Conservation (phyloP, 768 basidiomycete genomes). For the Naganishia vishniacii region DNA sequence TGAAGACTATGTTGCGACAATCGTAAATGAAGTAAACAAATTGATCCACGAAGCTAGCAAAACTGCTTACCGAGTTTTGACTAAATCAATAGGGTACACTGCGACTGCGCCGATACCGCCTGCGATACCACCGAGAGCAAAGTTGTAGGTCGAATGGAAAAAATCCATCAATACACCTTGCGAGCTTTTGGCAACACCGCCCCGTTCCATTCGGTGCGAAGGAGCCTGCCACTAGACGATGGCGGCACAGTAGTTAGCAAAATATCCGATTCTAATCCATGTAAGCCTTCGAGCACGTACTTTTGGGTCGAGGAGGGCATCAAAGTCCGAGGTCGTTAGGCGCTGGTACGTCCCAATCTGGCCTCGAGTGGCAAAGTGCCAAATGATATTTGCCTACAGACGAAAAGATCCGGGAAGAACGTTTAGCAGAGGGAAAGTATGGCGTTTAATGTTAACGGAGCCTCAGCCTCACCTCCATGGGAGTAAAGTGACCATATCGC, state of each 20-base stretch:
- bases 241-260: background rate
- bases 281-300: slow-evolving; percentile 26
- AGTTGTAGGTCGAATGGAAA: slow-evolving; percentile 73
- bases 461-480: slow-evolving; percentile 73
- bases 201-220: slow-evolving; percentile 21
- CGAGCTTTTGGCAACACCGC: slow-evolving; percentile 12
- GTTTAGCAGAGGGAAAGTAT: too few species aligned
- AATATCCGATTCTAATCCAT: background rate
- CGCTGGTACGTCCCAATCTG: slow-evolving; percentile 56
- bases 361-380: slow-evolving; percentile 91
- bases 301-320: slow-evolving; percentile 78
- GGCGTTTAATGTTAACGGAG: background rate
- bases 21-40: background rate
- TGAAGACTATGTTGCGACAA: slow-evolving; percentile 66
- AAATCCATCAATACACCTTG: slow-evolving; percentile 55
- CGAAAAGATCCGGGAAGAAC: slow-evolving; percentile 11
- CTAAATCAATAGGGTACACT: slow-evolving; percentile 79
- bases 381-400: slow-evolving; percentile 64
- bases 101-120: slow-evolving; percentile 88
- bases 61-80: slow-evolving; percentile 61
- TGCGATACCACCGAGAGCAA: slow-evolving; percentile 77
- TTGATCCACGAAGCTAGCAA: slow-evolving; percentile 1
- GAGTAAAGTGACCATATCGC: slow-evolving; percentile 90
- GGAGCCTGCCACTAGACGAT: slow-evolving; percentile 42
- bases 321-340: slow-evolving; percentile 82